These are phyloP conservation scores for Sordariomycetes sp. DNA, from an alignment of 2,329 filamentous ascomycete species.

Conservation along the genomic window DNA sequence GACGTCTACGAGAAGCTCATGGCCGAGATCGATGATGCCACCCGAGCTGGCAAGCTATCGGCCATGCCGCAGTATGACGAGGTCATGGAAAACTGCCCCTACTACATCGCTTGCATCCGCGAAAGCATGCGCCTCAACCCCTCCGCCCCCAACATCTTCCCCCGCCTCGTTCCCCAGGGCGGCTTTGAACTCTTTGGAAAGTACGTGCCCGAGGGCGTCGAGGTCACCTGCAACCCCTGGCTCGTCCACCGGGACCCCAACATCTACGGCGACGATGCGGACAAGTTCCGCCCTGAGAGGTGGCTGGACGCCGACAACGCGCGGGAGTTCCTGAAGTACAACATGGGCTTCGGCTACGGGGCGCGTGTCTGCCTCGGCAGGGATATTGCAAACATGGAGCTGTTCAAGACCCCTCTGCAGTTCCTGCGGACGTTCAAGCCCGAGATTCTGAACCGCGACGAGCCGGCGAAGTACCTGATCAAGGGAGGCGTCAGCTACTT, in stretches of 20 bases:
- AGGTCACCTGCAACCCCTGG: constrained; percentile 32
- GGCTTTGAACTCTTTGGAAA: constrained; percentile 16
- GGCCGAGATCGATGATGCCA: constrained; percentile 28
- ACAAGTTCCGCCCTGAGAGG: constrained; percentile 32
- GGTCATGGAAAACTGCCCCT: constrained; percentile 25
- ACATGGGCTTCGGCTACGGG: constrained; percentile 36
- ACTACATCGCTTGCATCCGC: constrained; percentile 34
- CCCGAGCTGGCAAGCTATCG: constrained; percentile 15
- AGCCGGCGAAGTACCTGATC: constrained; percentile 20
- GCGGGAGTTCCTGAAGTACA: constrained; percentile 29
- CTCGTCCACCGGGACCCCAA: constrained; percentile 27
- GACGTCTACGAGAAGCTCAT: constrained; percentile 30
- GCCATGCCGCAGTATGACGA: constrained; percentile 25
- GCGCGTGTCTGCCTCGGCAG: constrained; percentile 31
- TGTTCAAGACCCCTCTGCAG: constrained; percentile 30
- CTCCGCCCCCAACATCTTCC: constrained; percentile 35
- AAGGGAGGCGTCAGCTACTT: constrained; percentile 27
- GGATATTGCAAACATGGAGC: constrained; percentile 37
- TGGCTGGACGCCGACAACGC: constrained; percentile 28
- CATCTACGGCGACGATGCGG: constrained; percentile 26
- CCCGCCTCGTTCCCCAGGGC: constrained; percentile 21
- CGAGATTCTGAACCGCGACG: constrained; percentile 13
- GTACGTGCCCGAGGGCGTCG: constrained; percentile 19
- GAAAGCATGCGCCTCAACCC: constrained; percentile 36
- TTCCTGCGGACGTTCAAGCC: constrained; percentile 25